Evolutionary conservation across 2,329 filamentous ascomycete genomes (phyloP).

Genomic region (Elsinoe arachidis): DNA sequence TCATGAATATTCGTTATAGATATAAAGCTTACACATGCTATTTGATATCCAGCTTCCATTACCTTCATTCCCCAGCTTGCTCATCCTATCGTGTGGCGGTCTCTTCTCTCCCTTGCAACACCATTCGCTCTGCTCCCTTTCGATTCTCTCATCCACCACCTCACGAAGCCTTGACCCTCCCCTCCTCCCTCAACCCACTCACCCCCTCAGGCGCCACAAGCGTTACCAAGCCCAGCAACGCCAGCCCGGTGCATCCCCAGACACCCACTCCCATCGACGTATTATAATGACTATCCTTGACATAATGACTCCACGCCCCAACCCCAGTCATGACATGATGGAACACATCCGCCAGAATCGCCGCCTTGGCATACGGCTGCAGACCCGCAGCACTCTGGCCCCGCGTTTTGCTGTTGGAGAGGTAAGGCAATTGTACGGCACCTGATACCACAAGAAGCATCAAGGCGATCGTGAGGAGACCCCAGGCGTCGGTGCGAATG

Average conservation of each 20-base stretch:
- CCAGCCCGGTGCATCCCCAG: constrained; percentile 26
- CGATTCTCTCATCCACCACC: background rate
- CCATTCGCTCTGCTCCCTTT: background rate
- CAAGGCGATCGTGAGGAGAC: constrained; percentile 25
- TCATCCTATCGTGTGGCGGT: background rate
- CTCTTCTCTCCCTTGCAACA: background rate
- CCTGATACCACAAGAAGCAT: constrained; percentile 26
- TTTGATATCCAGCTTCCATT: background rate
- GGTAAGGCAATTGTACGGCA: constrained; percentile 23
- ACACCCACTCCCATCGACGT: constrained; percentile 29
- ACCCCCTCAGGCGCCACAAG: constrained; percentile 15
- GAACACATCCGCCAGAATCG: constrained; percentile 26
- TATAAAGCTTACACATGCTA: background rate
- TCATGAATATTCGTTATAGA: background rate
- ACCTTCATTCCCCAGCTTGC: background rate
- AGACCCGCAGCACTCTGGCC: background rate
- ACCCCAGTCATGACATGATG: constrained; percentile 29
- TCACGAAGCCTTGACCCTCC: constrained; percentile 7
- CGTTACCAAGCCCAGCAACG: constrained; percentile 23
- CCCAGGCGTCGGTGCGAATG: constrained; percentile 29
- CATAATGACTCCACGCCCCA: constrained; percentile 28
- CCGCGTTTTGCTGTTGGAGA: constrained; percentile 20
- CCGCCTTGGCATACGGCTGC: constrained; percentile 25
- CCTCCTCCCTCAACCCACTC: constrained; percentile 20
- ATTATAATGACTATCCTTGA: constrained; percentile 25